These are phyloP conservation scores for Porpolomopsis calyptriformis DNA, from an alignment of 768 basidiomycete species.

Conservation along the genomic window DNA sequence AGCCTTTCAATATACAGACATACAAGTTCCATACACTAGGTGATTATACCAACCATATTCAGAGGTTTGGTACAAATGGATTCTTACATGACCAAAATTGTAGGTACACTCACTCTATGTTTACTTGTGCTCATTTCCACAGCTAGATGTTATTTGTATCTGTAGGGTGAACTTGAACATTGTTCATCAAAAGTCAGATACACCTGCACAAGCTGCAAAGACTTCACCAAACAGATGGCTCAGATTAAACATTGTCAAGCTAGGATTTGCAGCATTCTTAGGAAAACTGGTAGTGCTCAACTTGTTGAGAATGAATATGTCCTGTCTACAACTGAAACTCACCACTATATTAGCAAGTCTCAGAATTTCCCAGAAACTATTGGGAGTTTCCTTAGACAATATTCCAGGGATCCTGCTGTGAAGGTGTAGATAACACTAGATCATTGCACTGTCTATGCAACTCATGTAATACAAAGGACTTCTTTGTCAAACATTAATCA, in stretches of 20 bases:
- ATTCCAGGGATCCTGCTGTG: slow-evolving; percentile 3
- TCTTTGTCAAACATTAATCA: too few species aligned
- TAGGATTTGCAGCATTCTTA: too few species aligned
- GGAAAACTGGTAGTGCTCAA: too few species aligned
- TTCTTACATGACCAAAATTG: not conserved
- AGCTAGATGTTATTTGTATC: too few species aligned
- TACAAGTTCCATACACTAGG: slow-evolving; percentile 31
- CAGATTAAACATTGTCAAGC: too few species aligned
- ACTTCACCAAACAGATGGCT: slow-evolving; percentile 17
- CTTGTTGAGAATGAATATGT: too few species aligned
- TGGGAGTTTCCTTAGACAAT: not conserved
- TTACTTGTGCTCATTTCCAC: not conserved
- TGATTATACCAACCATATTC: slow-evolving; percentile 24
- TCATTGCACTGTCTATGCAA: not conserved
- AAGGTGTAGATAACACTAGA: not conserved
- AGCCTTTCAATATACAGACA: slow-evolving; percentile 21
- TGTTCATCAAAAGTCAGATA: slow-evolving; percentile 23
- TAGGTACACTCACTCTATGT: slow-evolving; percentile 13
- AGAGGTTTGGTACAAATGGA: slow-evolving; percentile 24
- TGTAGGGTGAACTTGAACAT: slow-evolving; percentile 32
- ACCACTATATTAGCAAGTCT: slow-evolving; percentile 16
- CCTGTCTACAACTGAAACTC: not conserved
- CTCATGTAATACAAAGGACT: too few species aligned
- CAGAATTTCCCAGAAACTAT: slow-evolving; percentile 1
- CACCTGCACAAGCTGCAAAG: slow-evolving; percentile 19